Evolutionary conservation across 305 asterid genomes (phyloP).

Genomic region (Petunia hybrid): DNA sequence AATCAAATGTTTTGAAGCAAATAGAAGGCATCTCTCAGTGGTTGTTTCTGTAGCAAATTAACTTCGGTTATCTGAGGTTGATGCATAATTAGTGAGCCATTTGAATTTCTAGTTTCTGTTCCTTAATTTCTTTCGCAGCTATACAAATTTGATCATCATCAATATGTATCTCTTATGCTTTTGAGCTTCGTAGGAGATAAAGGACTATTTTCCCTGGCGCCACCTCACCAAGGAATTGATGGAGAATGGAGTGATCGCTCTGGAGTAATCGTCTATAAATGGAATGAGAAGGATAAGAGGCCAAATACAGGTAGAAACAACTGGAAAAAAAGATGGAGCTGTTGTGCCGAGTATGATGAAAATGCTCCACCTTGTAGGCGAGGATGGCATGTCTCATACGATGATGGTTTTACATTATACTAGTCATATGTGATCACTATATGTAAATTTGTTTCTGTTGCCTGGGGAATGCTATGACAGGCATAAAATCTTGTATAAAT

Average conservation of each 20-base stretch:
- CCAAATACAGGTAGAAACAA: conserved; percentile 63
- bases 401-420: conserved; percentile 44
- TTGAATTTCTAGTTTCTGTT: no score
- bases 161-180: neutral
- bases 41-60: no score
- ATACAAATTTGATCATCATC: neutral
- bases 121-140: no score
- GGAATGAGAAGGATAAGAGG: conserved; percentile 68
- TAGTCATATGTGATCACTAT: neutral
- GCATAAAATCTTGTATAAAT: no score
- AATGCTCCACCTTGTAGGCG: conserved; percentile 57
- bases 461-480: no score
- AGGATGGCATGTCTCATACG: conserved; percentile 46
- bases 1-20: no score
- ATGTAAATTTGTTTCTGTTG: neutral
- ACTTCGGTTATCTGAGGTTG: neutral
- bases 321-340: conserved; percentile 79
- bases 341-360: conserved; percentile 63
- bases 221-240: conserved; percentile 73
- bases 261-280: conserved; percentile 67
- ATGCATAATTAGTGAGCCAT: neutral
- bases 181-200: conserved; percentile 49
- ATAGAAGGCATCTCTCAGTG: no score
- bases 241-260: conserved; percentile 70
- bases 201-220: conserved; percentile 55